Evolutionary conservation across 345 rosid genomes (phyloP), one percentile per base, ranked within the genome.

Genomic region (Pelargonium nanum): DNA sequence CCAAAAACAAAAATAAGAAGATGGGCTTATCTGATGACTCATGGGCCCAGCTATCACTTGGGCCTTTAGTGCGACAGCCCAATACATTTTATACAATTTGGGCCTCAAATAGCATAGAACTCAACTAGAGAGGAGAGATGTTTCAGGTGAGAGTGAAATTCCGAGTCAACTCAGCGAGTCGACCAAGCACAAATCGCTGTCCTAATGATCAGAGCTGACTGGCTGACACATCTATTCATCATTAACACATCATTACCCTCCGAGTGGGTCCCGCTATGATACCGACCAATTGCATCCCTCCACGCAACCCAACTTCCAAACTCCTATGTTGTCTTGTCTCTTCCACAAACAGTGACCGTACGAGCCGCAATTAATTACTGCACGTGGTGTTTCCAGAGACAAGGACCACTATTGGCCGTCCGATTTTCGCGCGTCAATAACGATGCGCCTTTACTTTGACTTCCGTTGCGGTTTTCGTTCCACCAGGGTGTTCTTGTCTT

Each of bases 201-300:
- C n/a, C n/a, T n/a, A n/a, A n/a, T n/a, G n/a, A n/a, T n/a, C n/a
- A n/a, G n/a, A n/a, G n/a, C n/a, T n/a, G n/a, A n/a, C 75, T 66
- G 68, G 63, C 76, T 63, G 69, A 58, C 60, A 62, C 26, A 44
- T 69, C 68, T 22, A 26, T 40, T 60, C 69, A 72, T 72, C 76
- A 72, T 72, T 68, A 67, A 67, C 72, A 19, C 59, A 67, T 64
- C 22, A 67, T 72, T 72, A 57, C 59, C 63, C 5, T 17, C 16
- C 4, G 22, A 68, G 1, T 9, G 45, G 45, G 45, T 9, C 45
- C 45, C 45, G 12, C 45, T 10, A 9, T 15, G 12, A 34, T 9
- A 34, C 34, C 34, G 12, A 9, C 45, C 45, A 34, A 34, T 34
- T 15, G 13, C 13, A 15, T 34, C 45, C 45, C 45, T 34, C 45